phyloP scores from a whole-genome alignment of 2,329 filamentous ascomycete genomes.

The Fusarium robinianum region DNA sequence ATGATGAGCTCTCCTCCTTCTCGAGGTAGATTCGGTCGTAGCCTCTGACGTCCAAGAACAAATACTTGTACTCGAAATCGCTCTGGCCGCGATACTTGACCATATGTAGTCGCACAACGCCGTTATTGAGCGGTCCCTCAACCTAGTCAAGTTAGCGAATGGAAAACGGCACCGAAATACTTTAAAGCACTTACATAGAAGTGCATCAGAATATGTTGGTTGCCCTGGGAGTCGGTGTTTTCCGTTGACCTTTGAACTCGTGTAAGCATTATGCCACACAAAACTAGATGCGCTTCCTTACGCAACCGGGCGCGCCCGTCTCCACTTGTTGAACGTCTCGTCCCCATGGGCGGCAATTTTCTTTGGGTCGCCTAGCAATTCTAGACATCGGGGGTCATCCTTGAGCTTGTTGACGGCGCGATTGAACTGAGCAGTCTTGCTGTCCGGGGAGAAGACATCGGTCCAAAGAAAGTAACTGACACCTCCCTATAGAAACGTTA shows the following conservation, averaged over 20 bases:
- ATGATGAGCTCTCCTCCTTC: slow-evolving; percentile 54
- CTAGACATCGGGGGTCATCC: slow-evolving; percentile 69
- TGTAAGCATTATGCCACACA: slow-evolving; percentile 33
- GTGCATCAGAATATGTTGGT: slow-evolving; percentile 80
- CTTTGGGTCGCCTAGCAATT: slow-evolving; percentile 73
- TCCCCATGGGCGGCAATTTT: slow-evolving; percentile 84
- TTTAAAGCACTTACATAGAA: slow-evolving; percentile 67
- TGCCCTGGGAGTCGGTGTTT: slow-evolving; percentile 73
- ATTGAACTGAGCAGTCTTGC: slow-evolving; percentile 87
- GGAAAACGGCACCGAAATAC: background rate
- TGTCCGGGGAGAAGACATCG: slow-evolving; percentile 83
- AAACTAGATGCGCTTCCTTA: slow-evolving; percentile 39
- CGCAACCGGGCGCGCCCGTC: slow-evolving; percentile 65
- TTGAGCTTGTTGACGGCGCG: slow-evolving; percentile 80
- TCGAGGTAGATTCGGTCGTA: slow-evolving; percentile 68
- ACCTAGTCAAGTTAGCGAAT: slow-evolving; percentile 54
- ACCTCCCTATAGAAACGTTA: slow-evolving; percentile 59
- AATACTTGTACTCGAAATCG: slow-evolving; percentile 77
- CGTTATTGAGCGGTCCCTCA: slow-evolving; percentile 74
- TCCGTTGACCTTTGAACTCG: slow-evolving; percentile 64
- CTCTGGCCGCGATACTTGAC: slow-evolving; percentile 65
- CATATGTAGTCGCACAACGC: slow-evolving; percentile 79
- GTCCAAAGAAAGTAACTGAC: slow-evolving; percentile 78
- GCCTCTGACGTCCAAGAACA: slow-evolving; percentile 80
- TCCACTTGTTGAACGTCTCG: slow-evolving; percentile 80